Conservation (phyloP, 1,284 basidiomycete genomes). For the Ustilago tritici region DNA sequence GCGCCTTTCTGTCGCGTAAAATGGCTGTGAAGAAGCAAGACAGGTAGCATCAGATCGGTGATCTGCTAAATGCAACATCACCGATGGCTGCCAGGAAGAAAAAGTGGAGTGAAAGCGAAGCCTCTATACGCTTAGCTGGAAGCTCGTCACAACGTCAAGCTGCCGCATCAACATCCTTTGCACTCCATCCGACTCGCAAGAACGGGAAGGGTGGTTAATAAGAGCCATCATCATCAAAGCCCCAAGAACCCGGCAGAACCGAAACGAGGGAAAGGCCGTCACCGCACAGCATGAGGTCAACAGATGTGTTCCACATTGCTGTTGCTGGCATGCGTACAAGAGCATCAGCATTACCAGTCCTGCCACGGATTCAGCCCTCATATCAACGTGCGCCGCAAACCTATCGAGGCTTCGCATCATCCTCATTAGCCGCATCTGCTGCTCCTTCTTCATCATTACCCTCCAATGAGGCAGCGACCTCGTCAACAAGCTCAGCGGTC, state of each 20-base stretch:
- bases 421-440: conserved; percentile 3
- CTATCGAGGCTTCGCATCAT: conserved; percentile 32
- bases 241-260: neutral
- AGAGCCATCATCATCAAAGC: too few relatives aligned
- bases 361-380: neutral
- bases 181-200: neutral
- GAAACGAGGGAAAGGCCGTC: neutral
- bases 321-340: conserved; percentile 24
- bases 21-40: neutral
- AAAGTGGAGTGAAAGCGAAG: conserved; percentile 29
- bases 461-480: neutral
- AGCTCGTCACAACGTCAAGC: neutral
- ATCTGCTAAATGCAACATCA: neutral
- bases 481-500: neutral
- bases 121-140: conserved; percentile 8
- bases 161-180: neutral
- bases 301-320: conserved; percentile 18
- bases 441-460: conserved; percentile 10
- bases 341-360: conserved; percentile 7
- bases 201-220: too few relatives aligned
- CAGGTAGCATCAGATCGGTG: conserved; percentile 13
- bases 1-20: conserved; percentile 42
- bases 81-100: conserved; percentile 13
- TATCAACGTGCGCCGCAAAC: neutral
- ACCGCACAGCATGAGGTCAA: conserved; percentile 16